Base-by-base conservation (phyloP, 768 basidiomycete genomes). In the Tricholoma bakamatsutake region DNA sequence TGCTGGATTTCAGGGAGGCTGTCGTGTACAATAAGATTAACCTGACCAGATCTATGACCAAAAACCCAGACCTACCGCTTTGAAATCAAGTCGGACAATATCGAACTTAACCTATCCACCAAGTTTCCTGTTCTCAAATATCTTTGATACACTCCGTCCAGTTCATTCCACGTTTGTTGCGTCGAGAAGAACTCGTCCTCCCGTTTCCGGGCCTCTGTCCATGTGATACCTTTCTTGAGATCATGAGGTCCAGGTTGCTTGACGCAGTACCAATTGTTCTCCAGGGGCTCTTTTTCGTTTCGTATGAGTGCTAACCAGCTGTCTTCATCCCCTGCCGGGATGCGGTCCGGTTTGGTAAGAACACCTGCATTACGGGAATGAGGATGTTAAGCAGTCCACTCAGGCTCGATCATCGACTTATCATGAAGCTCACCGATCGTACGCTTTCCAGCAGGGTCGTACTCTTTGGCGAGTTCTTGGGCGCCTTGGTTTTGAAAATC, bases 401-500 rank as follows among this genome's bases (percentile, higher is more conserved):
- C n/a, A n/a, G n/a, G n/a, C n/a, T 31, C 9, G 28, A 12, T n/a
- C 1, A 35, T 9, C n/a, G 37, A 1, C 3, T 1, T 21, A 43
- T 11, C 17, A 30, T 9, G 0, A 17, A 2, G 53, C 76, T 13
- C 57, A 87, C 89, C 88, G 12, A 90, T 84, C 0, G 88, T 91
- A 4, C 87, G 76, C 49, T 76, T 76, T 0, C 88, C 87, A 0
- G 79, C 69, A 0, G 83, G 81, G 57, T 90, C 88, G 47, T 78
- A 69, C 12, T 70, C 50, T 61, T 83, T 84, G 0, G 86, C 81
- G 0, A 91, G 70, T 18, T 78, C 71, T 56, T 86, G 82, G 0
- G 88, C 88, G 0, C 84, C 85, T 65, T 91, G 88, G 39, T 88
- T 92, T 61, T 90, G 86, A 17, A 87, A 88, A 58, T 92, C 88